A percentile compares a stretch with the other conserved stretches of the same genome.
Evolutionary conservation across 164 flowering plant genomes (phyloP).

Genomic region (Cinnamomum micranthum): DNA sequence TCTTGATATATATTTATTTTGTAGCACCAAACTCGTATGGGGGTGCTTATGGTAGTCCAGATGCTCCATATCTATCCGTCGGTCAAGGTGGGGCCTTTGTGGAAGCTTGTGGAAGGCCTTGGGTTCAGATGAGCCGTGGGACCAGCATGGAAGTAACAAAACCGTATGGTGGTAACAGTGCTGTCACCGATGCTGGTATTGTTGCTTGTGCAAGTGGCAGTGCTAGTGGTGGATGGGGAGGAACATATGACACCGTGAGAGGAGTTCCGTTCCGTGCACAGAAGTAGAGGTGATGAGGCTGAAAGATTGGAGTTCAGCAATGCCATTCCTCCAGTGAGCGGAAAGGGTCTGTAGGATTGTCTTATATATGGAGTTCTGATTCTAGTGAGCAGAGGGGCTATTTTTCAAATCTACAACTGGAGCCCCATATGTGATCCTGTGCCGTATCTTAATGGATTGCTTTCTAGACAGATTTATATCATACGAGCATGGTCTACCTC

Average conservation of each 20-base stretch:
- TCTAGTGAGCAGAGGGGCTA: not conserved
- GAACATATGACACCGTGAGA: conserved; percentile 1
- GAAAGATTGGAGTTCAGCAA: not conserved
- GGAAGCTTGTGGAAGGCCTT: conserved; percentile 38
- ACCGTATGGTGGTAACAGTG: conserved; percentile 19
- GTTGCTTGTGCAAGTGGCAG: not conserved
- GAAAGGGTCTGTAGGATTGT: not conserved
- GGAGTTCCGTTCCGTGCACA: not conserved
- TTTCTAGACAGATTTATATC: no score
- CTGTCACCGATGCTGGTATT: conserved; percentile 8
- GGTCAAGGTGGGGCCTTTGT: conserved; percentile 26
- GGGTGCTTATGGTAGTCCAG: conserved; percentile 27
- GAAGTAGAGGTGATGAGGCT: not conserved
- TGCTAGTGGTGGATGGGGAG: conserved; percentile 18
- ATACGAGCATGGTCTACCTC: no score
- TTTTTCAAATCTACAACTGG: not conserved
- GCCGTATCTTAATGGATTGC: not conserved
- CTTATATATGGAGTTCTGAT: not conserved
- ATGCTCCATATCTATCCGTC: conserved; percentile 31
- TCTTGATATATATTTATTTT: not conserved
- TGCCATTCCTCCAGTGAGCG: not conserved
- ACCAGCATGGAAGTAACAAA: conserved; percentile 24
- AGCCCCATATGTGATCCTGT: not conserved
- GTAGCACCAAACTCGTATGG: conserved; percentile 32
- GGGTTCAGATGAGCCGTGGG: conserved; percentile 22